Evolutionary conservation across 306 rosid genomes (phyloP).

Genomic region (Castanea mollissima): DNA sequence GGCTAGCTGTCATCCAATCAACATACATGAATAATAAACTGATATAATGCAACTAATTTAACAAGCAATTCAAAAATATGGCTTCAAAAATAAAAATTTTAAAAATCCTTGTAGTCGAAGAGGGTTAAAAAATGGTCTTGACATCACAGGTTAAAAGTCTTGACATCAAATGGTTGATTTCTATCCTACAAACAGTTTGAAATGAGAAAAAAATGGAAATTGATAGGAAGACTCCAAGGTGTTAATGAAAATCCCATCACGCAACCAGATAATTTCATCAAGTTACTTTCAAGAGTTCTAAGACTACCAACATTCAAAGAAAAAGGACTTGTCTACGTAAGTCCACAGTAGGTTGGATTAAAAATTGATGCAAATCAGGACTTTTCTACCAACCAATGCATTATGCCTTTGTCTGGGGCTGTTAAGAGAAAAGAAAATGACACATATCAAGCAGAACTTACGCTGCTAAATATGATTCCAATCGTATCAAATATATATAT

Average conservation of each 20-base stretch:
- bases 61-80: neutral
- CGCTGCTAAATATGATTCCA: too few species aligned
- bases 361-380: neutral
- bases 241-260: neutral
- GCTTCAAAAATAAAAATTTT: too few species aligned
- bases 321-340: neutral
- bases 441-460: too few species aligned
- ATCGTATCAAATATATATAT: too few species aligned
- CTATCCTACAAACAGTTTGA: neutral
- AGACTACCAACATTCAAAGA: slow-evolving; percentile 13
- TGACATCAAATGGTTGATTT: neutral
- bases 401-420: too few species aligned
- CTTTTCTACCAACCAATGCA: too few species aligned
- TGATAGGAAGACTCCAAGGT: neutral
- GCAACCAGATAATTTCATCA: slow-evolving; percentile 7
- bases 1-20: neutral
- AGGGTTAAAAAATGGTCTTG: too few species aligned
- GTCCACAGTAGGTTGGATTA: slow-evolving; percentile 8
- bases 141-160: neutral
- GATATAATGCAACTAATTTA: neutral
- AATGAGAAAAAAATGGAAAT: neutral
- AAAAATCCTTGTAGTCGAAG: too few species aligned
- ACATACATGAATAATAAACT: neutral
- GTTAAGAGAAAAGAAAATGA: too few species aligned
- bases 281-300: neutral